Base-by-base conservation (phyloP, 352 stramenopile species). In the Phytophthora multivora region DNA sequence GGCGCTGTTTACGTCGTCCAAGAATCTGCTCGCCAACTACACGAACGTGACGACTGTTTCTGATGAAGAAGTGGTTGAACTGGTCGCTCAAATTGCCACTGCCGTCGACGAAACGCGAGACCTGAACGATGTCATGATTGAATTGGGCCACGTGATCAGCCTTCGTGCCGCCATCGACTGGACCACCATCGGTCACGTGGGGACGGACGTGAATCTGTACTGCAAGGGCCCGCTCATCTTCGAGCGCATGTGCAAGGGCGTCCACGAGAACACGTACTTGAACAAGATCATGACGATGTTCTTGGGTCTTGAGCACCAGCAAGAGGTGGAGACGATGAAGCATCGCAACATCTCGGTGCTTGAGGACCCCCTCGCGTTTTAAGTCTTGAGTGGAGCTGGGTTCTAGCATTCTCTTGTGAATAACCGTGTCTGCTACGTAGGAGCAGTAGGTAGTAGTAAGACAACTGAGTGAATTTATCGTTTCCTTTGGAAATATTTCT, bases 211-310 rank as follows among this genome's bases (percentile, higher is more conserved):
- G 30, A 86, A 88, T 63, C 59, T 90, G 26, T 86, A 90, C 77
- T 90, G 81, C 73, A 84, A 84, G 58, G 81, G 81, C 11, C 81
- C 81, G 3, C 56, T 48, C 1, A 54, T 86, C 16, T 77, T 90
- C 15, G 73, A 83, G 57, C 75, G 77, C 41, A 77, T 87, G 66
- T 90, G 81, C 69, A 79, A 82, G 59, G 81, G 81, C 23, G 65
- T 84, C 19, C 77, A 89, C 55, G 69, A 90, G 62, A 90, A 90
- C 66, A 78, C 59, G 35, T 83, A 89, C 57, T 50, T 90, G 57
- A 90, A 90, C 75, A 86, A 86, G 66, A 67, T 90, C 51, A 89
- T 90, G 75, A 83, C 79, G 42, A 86, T 76, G 59, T 90, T 77
- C 66, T 70, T 90, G 16, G 77, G 81, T 45, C 59, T 90, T 45